A percentile compares a stretch with the other conserved stretches of the same genome.
Evolutionary conservation across 306 rosid species (phyloP).

Genomic region (Cucurbita moschata): DNA sequence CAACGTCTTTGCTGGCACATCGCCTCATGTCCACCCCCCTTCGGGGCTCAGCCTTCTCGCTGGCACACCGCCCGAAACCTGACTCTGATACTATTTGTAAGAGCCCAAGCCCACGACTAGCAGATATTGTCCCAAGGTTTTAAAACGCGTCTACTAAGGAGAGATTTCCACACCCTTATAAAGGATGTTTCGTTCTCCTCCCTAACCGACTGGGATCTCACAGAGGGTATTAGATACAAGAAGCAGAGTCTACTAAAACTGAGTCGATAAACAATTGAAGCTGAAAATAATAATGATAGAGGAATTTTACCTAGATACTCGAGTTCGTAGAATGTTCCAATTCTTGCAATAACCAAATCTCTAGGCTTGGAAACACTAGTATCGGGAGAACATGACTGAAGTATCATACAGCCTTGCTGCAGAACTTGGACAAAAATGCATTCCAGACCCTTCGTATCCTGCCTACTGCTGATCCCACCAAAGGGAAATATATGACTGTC

Average conservation of each 20-base stretch:
- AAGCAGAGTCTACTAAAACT: neutral
- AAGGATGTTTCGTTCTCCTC: no score
- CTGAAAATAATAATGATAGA: neutral
- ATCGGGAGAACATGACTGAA: slow-evolving; percentile 69
- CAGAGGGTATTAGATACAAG: neutral
- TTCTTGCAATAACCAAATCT: slow-evolving; percentile 87
- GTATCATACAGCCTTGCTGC: slow-evolving; percentile 93
- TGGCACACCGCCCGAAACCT: no score
- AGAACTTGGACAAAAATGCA: slow-evolving; percentile 91
- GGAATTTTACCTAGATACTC: slow-evolving; percentile 71
- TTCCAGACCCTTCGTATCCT: slow-evolving; percentile 94
- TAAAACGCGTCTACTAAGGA: no score
- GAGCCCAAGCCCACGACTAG: no score
- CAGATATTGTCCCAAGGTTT: no score
- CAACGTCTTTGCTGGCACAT: no score
- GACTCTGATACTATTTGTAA: no score
- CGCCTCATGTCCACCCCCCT: no score
- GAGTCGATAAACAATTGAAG: neutral
- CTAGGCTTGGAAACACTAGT: slow-evolving; percentile 68
- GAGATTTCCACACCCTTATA: no score
- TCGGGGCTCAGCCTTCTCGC: no score
- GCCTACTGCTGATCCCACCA: slow-evolving; percentile 98
- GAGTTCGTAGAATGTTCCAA: slow-evolving; percentile 90
- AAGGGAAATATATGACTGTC: slow-evolving; percentile 87
- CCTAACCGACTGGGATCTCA: no score